Conservation (phyloP, 2,329 filamentous ascomycete species). For the Ceratocystis papillata region DNA sequence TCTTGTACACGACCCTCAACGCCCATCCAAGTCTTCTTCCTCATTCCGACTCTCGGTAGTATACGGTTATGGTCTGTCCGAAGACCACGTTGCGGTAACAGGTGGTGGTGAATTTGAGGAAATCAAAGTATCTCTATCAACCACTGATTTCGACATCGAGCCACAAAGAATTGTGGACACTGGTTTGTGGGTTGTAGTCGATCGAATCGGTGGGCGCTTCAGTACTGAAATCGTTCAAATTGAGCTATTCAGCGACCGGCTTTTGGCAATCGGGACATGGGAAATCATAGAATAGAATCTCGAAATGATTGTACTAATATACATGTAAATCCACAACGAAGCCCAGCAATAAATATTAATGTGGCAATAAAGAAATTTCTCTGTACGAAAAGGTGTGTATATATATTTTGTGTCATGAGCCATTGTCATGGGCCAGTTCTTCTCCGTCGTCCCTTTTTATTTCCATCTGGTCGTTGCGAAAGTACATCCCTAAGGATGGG, state of each 20-base stretch:
- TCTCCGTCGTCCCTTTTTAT: slow-evolving; percentile 66
- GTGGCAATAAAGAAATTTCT: too few relatives aligned
- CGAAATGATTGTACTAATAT: too few relatives aligned
- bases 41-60: slow-evolving; percentile 62
- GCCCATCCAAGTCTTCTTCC: slow-evolving; percentile 36
- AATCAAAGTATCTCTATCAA: slow-evolving; percentile 53
- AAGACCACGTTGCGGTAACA: slow-evolving; percentile 52
- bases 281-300: slow-evolving; percentile 27
- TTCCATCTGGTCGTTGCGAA: slow-evolving; percentile 73
- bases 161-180: slow-evolving; percentile 47
- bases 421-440: slow-evolving; percentile 39
- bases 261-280: slow-evolving; percentile 38
- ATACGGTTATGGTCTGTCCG: slow-evolving; percentile 58
- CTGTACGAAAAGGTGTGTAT: background rate
- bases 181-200: slow-evolving; percentile 69
- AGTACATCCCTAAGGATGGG: slow-evolving; percentile 70
- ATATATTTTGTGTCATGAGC: background rate
- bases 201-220: slow-evolving; percentile 55
- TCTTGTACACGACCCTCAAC: slow-evolving; percentile 11
- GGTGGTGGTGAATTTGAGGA: slow-evolving; percentile 67
- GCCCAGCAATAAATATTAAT: background rate
- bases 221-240: slow-evolving; percentile 39
- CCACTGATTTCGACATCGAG: slow-evolving; percentile 62
- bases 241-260: slow-evolving; percentile 43
- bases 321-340: too few relatives aligned